Conservation (phyloP, 2,329 filamentous ascomycete genomes). For the Trichoderma polysporum region DNA sequence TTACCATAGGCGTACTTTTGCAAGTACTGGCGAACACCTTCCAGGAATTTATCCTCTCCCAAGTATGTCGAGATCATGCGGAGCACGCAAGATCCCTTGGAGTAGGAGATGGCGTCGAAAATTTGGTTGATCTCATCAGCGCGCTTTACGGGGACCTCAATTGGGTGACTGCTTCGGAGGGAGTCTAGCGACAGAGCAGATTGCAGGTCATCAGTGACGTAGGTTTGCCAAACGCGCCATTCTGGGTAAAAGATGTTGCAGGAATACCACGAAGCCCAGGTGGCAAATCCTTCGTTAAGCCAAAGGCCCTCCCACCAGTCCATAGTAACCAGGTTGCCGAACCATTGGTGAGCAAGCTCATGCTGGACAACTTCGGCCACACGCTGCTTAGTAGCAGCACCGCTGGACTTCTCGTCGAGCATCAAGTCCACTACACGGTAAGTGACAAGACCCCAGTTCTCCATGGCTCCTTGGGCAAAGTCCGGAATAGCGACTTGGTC, state of each 20-base stretch:
- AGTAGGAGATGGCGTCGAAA: slow-evolving; percentile 96
- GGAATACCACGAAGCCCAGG: slow-evolving; percentile 60
- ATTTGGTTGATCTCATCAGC: slow-evolving; percentile 98
- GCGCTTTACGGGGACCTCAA: slow-evolving; percentile 92
- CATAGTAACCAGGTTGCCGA: slow-evolving; percentile 96
- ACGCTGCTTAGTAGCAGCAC: slow-evolving; percentile 85
- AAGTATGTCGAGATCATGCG: slow-evolving; percentile 97
- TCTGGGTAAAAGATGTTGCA: slow-evolving; percentile 95
- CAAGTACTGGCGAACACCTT: slow-evolving; percentile 85
- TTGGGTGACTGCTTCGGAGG: slow-evolving; percentile 89
- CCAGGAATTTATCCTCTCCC: slow-evolving; percentile 88
- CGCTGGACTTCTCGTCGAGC: slow-evolving; percentile 87
- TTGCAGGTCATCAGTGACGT: slow-evolving; percentile 90
- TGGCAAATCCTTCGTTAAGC: slow-evolving; percentile 90
- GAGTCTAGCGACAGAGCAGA: slow-evolving; percentile 86
- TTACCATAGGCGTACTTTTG: slow-evolving; percentile 98
- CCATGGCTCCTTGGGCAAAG: slow-evolving; percentile 94
- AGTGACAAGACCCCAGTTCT: slow-evolving; percentile 96
- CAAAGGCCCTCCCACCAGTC: slow-evolving; percentile 98
- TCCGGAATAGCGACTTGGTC: slow-evolving; percentile 71
- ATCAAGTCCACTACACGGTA: slow-evolving; percentile 83
- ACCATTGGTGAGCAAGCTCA: slow-evolving; percentile 97
- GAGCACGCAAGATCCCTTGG: slow-evolving; percentile 91
- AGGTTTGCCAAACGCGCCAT: slow-evolving; percentile 97
- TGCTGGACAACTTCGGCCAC: slow-evolving; percentile 96